Conservation (phyloP, 768 basidiomycete species). For the Auricularia auricula-judae region DNA sequence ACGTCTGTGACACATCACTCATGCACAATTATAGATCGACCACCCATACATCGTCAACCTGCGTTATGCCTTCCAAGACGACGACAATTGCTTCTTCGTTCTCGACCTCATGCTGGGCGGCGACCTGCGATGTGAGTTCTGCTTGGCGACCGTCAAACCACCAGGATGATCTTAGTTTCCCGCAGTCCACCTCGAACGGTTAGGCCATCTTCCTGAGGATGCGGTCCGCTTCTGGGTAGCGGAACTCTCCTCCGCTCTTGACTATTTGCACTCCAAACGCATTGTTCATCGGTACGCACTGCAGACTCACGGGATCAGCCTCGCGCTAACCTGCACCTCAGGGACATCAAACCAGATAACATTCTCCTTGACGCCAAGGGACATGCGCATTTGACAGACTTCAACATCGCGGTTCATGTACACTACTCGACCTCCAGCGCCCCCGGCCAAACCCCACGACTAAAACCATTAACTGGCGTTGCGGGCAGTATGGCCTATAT, state of each 20-base stretch:
- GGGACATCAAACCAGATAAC: slow-evolving; percentile 22
- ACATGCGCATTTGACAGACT: slow-evolving; percentile 94
- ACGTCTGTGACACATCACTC: slow-evolving; percentile 12
- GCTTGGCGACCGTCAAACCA: not conserved
- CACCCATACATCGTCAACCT: slow-evolving; percentile 92
- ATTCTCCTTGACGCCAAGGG: slow-evolving; percentile 65
- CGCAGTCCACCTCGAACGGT: slow-evolving; percentile 78
- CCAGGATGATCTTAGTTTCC: not conserved
- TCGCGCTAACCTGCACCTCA: slow-evolving; percentile 13
- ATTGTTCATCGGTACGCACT: slow-evolving; percentile 86
- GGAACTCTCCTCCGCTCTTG: slow-evolving; percentile 76
- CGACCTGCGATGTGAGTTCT: slow-evolving; percentile 74
- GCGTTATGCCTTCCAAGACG: slow-evolving; percentile 94
- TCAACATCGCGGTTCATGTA: slow-evolving; percentile 96
- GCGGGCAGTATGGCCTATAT: slow-evolving; percentile 85
- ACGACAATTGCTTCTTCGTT: slow-evolving; percentile 98
- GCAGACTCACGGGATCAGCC: slow-evolving; percentile 1
- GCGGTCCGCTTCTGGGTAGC: slow-evolving; percentile 83
- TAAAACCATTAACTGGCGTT: slow-evolving; percentile 53
- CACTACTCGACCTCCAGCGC: slow-evolving; percentile 6
- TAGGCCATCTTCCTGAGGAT: slow-evolving; percentile 64
- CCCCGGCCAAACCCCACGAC: not conserved
- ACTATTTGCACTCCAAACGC: slow-evolving; percentile 82
- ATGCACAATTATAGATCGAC: slow-evolving; percentile 54
- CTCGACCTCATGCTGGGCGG: slow-evolving; percentile 95